Base-by-base conservation (phyloP, 2,329 filamentous ascomycete species). In the Colletotrichum musicola region DNA sequence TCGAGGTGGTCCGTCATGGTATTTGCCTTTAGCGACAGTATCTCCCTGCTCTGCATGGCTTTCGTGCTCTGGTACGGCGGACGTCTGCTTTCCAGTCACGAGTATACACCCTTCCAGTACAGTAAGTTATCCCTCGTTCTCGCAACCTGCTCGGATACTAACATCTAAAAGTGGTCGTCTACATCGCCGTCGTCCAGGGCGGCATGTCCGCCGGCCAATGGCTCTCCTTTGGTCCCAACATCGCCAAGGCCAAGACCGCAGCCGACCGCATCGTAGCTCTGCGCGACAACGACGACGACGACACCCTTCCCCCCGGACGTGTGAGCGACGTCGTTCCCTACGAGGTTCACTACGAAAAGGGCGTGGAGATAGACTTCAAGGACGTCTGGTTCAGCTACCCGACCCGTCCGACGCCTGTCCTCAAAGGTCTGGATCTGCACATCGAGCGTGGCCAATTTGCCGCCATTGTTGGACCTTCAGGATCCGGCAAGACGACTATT, bases 401-500 rank as follows among this genome's bases (percentile, higher is more conserved):
- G 0, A 64, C 63, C 1, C 61, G 67, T 12, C n/a, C 64, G 4
- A 60, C 60, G 16, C 63, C 62, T 7, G 64, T 71, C 10, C 56
- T 71, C 20, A 68, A 68, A 9, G 70, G 70, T 3, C n/a, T 71
- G 3, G 71, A 72, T 10, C 50, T 73, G 16, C 61, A 79, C 57
- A 81, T 85, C 69, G 73, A 79, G 59, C 80, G 80, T 1, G 91
- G 91, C 12, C 89, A 92, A 74, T 93, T 92, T 74, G 89, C 87
- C 0, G 91, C 90, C 1, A 82, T 93, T 2, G 91, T 93, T 4
- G 91, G 92, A 1, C 86, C 90, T 0, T 91, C 89, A 0, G 73
- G 59, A 12, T 71, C 70, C 14, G 77, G 77, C 5, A 78, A 78
- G 61, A 76, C 73, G 1, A 77, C 75, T 3, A 71, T 76, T 7